A percentile compares a stretch with the other conserved stretches of the same genome.
Conservation (phyloP, 2,329 filamentous ascomycete species). For the Cladosporium colombiae region DNA sequence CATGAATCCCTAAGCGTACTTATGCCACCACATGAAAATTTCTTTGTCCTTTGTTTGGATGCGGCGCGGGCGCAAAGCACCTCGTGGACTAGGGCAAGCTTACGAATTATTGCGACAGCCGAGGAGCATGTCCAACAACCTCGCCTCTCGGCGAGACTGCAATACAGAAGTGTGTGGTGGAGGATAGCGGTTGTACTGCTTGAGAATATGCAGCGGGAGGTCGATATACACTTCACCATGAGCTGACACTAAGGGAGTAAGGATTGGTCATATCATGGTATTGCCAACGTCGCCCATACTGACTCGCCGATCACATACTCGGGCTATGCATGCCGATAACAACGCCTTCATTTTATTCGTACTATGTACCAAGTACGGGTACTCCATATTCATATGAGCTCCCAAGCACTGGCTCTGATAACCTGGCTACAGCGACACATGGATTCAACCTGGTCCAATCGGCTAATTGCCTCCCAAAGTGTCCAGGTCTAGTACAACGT, state of each 20-base stretch:
- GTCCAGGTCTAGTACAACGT: neutral
- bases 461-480: neutral
- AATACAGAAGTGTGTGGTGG: neutral
- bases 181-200: neutral
- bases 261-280: too few species aligned
- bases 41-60: constrained; percentile 4
- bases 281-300: neutral
- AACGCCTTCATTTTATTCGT: neutral
- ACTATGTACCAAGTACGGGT: neutral
- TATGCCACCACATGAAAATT: constrained; percentile 3
- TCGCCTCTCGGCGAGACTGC: neutral
- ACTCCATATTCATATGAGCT: neutral
- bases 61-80: neutral
- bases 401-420: neutral
- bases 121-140: neutral
- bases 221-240: neutral
- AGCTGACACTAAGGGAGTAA: neutral
- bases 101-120: neutral
- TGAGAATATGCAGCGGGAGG: neutral
- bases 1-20: neutral
- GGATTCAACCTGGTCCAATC: constrained; percentile 6
- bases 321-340: neutral
- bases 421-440: neutral
- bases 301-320: neutral
- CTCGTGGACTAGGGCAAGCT: neutral